Percentiles rank a stretch among this genome's conserved stretches.
Evolutionary conservation across 108 stramenopile genomes (phyloP).

Genomic region (Ochromonas danica): DNA sequence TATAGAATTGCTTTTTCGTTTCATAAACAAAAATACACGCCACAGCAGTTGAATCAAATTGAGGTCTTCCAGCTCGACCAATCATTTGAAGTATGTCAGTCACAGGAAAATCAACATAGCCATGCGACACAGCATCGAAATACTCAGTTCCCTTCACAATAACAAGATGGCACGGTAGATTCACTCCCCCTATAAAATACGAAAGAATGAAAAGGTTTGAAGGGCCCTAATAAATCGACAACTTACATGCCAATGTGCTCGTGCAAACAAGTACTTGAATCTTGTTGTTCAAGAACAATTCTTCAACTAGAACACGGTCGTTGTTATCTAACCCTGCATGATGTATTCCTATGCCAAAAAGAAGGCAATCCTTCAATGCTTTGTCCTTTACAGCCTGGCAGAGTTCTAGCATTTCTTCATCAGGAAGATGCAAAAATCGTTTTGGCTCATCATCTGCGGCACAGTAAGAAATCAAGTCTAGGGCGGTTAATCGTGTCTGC

Average conservation of each 20-base stretch:
- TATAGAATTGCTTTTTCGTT: conserved; percentile 93
- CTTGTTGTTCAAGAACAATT: conserved; percentile 75
- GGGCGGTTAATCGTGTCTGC: conserved; percentile 93
- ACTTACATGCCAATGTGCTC: conserved; percentile 72
- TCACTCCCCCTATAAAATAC: conserved; percentile 71
- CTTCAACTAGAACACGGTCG: conserved; percentile 82
- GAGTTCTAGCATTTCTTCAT: conserved; percentile 48
- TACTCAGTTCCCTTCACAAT: conserved; percentile 98
- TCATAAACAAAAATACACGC: conserved; percentile 90
- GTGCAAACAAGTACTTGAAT: conserved; percentile 90
- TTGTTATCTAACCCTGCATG: conserved; percentile 68
- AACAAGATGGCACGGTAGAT: conserved; percentile 88
- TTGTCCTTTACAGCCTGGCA: conserved; percentile 70
- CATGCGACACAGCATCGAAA: conserved; percentile 84
- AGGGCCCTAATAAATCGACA: not conserved
- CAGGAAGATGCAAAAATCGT: conserved; percentile 49
- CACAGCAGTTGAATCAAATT: conserved; percentile 84
- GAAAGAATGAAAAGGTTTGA: not conserved
- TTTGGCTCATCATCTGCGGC: conserved; percentile 51
- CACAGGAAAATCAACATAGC: conserved; percentile 97
- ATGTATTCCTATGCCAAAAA: conserved; percentile 95
- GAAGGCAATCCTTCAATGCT: conserved; percentile 84
- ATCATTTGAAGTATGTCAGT: conserved; percentile 99
- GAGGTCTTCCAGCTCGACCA: conserved; percentile 93
- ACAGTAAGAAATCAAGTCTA: conserved; percentile 66